These are phyloP conservation scores for Fusarium palustre DNA, from an alignment of 2,329 filamentous ascomycete species.

Conservation along the genomic window DNA sequence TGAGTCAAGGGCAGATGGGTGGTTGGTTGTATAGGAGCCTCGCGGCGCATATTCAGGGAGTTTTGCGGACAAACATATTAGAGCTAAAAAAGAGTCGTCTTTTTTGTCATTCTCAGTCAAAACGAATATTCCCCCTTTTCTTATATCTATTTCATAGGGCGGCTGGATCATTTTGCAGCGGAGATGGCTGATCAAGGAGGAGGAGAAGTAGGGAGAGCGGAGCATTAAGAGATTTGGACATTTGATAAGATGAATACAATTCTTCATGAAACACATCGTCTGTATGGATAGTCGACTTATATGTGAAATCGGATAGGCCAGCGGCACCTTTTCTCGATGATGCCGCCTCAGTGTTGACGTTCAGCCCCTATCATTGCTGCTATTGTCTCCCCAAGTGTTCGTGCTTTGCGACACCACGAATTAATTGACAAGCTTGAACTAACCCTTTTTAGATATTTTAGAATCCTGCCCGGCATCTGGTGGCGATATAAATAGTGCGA, in stretches of 20 bases:
- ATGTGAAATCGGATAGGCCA: too few species aligned
- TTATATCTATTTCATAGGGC: slow-evolving; percentile 33
- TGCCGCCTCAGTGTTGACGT: background rate
- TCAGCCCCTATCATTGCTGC: background rate
- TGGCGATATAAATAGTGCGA: too few species aligned
- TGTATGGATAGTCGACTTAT: too few species aligned
- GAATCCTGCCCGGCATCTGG: too few species aligned
- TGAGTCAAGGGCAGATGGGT: slow-evolving; percentile 16
- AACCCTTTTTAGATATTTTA: too few species aligned
- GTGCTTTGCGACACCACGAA: background rate
- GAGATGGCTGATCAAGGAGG: slow-evolving; percentile 16
- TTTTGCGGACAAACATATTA: slow-evolving; percentile 48
- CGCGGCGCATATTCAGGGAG: slow-evolving; percentile 48
- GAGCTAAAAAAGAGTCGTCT: slow-evolving; percentile 47
- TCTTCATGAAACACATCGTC: background rate
- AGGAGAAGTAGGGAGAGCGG: background rate
- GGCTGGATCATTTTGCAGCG: slow-evolving; percentile 23
- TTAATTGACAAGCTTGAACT: too few species aligned
- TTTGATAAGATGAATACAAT: slow-evolving; percentile 29
- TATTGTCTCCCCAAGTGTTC: background rate
- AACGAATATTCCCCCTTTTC: slow-evolving; percentile 44
- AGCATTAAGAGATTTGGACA: slow-evolving; percentile 20
- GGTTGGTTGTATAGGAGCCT: slow-evolving; percentile 33
- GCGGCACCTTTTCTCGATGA: background rate
- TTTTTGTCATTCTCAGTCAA: slow-evolving; percentile 45